phyloP scores from a whole-genome alignment of 768 basidiomycete species.

The Leccinum olivaceopallidum region DNA sequence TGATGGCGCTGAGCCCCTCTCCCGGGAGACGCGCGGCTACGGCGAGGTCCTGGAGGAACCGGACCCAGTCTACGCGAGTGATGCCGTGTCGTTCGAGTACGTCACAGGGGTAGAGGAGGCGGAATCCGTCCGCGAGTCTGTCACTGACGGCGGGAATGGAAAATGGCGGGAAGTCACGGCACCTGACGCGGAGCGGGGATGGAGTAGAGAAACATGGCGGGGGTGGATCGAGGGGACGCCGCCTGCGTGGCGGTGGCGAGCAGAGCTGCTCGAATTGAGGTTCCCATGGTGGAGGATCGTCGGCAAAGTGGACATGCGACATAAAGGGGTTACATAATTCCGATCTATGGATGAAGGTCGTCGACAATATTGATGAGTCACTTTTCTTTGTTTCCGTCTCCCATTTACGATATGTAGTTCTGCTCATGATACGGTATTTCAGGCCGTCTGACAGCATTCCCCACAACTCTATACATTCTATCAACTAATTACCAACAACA shows the following conservation, averaged over 20 bases:
- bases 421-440: too few relatives aligned
- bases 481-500: too few relatives aligned
- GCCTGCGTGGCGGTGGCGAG: slow-evolving; percentile 3
- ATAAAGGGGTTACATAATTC: background rate
- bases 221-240: slow-evolving; percentile 31
- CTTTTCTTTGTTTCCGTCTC: too few relatives aligned
- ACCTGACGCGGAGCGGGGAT: slow-evolving; percentile 29
- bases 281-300: slow-evolving; percentile 29
- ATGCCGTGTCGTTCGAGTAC: slow-evolving; percentile 33
- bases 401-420: too few relatives aligned
- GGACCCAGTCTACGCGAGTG: slow-evolving; percentile 27
- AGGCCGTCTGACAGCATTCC: too few relatives aligned
- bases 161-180: slow-evolving; percentile 30
- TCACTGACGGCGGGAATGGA: slow-evolving; percentile 24
- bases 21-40: slow-evolving; percentile 30
- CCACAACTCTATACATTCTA: too few relatives aligned
- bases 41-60: slow-evolving; percentile 31
- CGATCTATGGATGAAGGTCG: too few relatives aligned
- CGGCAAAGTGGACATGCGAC: background rate
- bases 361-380: too few relatives aligned
- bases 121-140: slow-evolving; percentile 27
- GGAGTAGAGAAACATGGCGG: slow-evolving; percentile 30
- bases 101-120: slow-evolving; percentile 24
- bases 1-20: slow-evolving; percentile 23
- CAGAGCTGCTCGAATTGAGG: slow-evolving; percentile 29